Conservation (phyloP, 1,284 basidiomycete genomes). For the Ustilago vetiveriae region DNA sequence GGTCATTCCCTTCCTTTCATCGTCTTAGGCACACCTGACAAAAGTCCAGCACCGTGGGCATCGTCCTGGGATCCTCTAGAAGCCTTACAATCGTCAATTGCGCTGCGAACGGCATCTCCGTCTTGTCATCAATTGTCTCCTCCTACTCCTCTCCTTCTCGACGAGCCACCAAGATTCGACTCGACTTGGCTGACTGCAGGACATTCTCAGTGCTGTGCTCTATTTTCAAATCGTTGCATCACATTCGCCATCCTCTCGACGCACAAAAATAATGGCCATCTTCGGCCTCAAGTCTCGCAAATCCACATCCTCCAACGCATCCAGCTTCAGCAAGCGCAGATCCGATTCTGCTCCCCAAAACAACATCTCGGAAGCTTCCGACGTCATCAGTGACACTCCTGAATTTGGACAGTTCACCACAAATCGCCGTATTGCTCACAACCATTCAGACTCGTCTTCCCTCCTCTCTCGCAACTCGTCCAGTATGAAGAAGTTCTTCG, state of each 20-base stretch:
- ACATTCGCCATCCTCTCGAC: too few species aligned
- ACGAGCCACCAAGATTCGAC: too few species aligned
- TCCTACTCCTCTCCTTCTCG: not conserved
- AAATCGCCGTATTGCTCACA: slow-evolving; percentile 18
- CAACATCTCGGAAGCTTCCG: slow-evolving; percentile 34
- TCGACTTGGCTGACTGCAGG: too few species aligned
- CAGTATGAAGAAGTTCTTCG: slow-evolving; percentile 52
- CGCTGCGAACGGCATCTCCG: too few species aligned
- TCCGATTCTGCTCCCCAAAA: slow-evolving; percentile 5
- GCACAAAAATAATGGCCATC: slow-evolving; percentile 27
- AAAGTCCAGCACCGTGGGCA: too few species aligned
- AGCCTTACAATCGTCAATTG: too few species aligned
- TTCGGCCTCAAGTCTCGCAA: slow-evolving; percentile 43
- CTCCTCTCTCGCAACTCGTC: slow-evolving; percentile 35
- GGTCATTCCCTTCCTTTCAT: not conserved
- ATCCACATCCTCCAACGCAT: slow-evolving; percentile 27
- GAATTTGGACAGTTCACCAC: slow-evolving; percentile 23
- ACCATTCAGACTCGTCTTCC: slow-evolving; percentile 35
- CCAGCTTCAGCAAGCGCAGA: slow-evolving; percentile 20
- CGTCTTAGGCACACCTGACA: slow-evolving; percentile 1
- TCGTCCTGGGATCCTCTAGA: too few species aligned
- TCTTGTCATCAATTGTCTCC: not conserved
- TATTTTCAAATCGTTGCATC: too few species aligned
- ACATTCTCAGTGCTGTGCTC: too few species aligned
- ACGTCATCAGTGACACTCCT: slow-evolving; percentile 39